These are phyloP conservation scores for Cercospora sp. DNA, from an alignment of 2,329 filamentous ascomycete genomes.

Conservation along the genomic window DNA sequence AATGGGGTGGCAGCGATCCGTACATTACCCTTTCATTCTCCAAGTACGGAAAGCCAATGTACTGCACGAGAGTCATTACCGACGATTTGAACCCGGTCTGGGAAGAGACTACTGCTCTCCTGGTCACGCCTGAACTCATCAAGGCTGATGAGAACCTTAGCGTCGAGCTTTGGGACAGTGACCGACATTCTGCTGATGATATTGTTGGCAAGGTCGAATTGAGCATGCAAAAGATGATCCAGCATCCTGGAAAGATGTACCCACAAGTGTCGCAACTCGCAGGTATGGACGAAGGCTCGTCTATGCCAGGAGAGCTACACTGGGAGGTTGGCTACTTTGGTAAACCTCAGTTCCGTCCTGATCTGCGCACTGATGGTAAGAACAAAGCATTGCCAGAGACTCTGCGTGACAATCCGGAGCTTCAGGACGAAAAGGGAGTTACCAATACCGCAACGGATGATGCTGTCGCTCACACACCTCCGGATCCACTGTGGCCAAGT, in stretches of 20 bases:
- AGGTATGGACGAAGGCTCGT: slow-evolving; percentile 78
- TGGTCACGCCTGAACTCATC: slow-evolving; percentile 86
- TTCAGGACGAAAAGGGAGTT: slow-evolving; percentile 85
- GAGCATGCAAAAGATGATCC: slow-evolving; percentile 91
- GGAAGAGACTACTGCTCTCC: slow-evolving; percentile 80
- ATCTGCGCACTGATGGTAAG: slow-evolving; percentile 82
- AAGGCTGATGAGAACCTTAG: slow-evolving; percentile 92
- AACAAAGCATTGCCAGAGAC: slow-evolving; percentile 73
- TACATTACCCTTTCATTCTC: slow-evolving; percentile 95
- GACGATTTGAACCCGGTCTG: slow-evolving; percentile 93
- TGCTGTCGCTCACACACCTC: slow-evolving; percentile 83
- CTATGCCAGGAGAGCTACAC: slow-evolving; percentile 89
- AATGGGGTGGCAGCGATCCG: slow-evolving; percentile 86
- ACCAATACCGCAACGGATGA: slow-evolving; percentile 75
- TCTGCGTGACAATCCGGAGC: slow-evolving; percentile 70
- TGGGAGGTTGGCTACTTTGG: slow-evolving; percentile 97
- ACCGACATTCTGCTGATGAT: slow-evolving; percentile 87
- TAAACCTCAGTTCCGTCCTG: slow-evolving; percentile 83
- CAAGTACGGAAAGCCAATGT: slow-evolving; percentile 97
- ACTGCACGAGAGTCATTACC: slow-evolving; percentile 93
- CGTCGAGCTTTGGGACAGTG: slow-evolving; percentile 94
- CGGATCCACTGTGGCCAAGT: slow-evolving; percentile 93
- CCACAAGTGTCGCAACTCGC: slow-evolving; percentile 80
- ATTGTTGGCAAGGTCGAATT: slow-evolving; percentile 93
- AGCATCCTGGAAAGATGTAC: slow-evolving; percentile 91